Evolutionary conservation across 208 protist species (phyloP).

Genomic region (Leishmania braziliensis): DNA sequence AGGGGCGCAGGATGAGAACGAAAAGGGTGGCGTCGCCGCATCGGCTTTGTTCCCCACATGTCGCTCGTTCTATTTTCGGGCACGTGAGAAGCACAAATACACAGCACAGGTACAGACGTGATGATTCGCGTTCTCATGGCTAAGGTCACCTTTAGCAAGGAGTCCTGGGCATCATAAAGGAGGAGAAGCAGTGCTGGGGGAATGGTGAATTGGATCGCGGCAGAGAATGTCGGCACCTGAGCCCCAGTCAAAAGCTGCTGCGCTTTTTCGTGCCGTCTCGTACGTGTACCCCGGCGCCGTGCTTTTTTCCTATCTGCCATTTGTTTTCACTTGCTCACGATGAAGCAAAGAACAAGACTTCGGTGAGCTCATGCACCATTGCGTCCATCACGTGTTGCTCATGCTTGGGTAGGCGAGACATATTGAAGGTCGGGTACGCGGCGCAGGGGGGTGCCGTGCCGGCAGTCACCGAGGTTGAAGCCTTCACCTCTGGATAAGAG

Average conservation of each 20-base stretch:
- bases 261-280: background rate
- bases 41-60: background rate
- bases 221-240: background rate
- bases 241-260: background rate
- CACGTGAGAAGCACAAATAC: background rate
- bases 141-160: background rate
- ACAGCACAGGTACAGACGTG: background rate
- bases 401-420: slow-evolving; percentile 55
- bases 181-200: background rate
- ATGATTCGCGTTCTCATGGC: background rate
- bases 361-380: slow-evolving; percentile 58
- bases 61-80: background rate
- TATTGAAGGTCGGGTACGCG: slow-evolving; percentile 69
- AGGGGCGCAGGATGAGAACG: background rate
- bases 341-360: slow-evolving; percentile 64
- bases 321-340: background rate
- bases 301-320: background rate
- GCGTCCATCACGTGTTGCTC: slow-evolving; percentile 82
- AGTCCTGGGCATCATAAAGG: background rate
- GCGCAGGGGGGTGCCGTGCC: slow-evolving; percentile 48
- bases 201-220: background rate
- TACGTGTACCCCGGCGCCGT: background rate
- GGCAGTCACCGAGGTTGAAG: slow-evolving; percentile 2
- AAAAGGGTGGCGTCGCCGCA: background rate
- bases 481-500: background rate